Percentiles rank a stretch among this genome's conserved stretches.
phyloP scores from a whole-genome alignment of 164 flowering plant species.

The Protea cynaroides region DNA sequence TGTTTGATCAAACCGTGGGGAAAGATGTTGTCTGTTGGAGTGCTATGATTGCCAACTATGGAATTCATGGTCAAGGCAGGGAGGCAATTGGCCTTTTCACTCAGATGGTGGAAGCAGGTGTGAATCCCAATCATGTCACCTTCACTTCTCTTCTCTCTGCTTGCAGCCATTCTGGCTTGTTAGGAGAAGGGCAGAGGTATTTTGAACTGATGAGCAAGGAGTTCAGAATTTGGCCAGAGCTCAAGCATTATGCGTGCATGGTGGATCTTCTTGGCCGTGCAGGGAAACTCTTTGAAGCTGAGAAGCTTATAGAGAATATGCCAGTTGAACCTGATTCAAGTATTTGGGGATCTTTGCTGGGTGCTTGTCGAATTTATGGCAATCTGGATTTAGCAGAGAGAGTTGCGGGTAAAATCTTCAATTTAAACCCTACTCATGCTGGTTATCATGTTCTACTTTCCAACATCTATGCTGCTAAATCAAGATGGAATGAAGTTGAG shows the following conservation, averaged over 20 bases:
- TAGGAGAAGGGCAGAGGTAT: slow-evolving; percentile 20
- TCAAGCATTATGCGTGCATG: slow-evolving; percentile 26
- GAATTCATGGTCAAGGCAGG: slow-evolving; percentile 26
- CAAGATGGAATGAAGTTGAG: slow-evolving; percentile 26
- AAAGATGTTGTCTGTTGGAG: slow-evolving; percentile 37
- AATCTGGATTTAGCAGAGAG: slow-evolving; percentile 26
- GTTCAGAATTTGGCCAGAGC: slow-evolving; percentile 16
- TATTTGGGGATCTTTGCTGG: slow-evolving; percentile 33
- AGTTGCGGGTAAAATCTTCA: slow-evolving; percentile 19
- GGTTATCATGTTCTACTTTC: slow-evolving; percentile 32
- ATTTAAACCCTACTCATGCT: slow-evolving; percentile 22
- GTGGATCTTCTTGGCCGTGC: slow-evolving; percentile 31
- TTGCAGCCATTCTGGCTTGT: slow-evolving; percentile 30
- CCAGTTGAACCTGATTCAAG: slow-evolving; percentile 21
- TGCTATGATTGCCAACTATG: slow-evolving; percentile 31
- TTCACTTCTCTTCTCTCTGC: slow-evolving; percentile 28
- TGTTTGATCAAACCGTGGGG: slow-evolving; percentile 20
- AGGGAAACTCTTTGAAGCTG: slow-evolving; percentile 27
- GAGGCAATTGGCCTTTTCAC: slow-evolving; percentile 19
- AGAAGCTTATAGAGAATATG: slow-evolving; percentile 23
- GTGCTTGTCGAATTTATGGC: slow-evolving; percentile 28
- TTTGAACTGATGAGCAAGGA: slow-evolving; percentile 19
- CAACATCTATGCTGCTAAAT: slow-evolving; percentile 30
- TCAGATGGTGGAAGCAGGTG: slow-evolving; percentile 17
- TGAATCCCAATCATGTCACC: slow-evolving; percentile 28